phyloP scores from a whole-genome alignment of 2,329 filamentous ascomycete genomes.

The Aspergillus sclerotialis region DNA sequence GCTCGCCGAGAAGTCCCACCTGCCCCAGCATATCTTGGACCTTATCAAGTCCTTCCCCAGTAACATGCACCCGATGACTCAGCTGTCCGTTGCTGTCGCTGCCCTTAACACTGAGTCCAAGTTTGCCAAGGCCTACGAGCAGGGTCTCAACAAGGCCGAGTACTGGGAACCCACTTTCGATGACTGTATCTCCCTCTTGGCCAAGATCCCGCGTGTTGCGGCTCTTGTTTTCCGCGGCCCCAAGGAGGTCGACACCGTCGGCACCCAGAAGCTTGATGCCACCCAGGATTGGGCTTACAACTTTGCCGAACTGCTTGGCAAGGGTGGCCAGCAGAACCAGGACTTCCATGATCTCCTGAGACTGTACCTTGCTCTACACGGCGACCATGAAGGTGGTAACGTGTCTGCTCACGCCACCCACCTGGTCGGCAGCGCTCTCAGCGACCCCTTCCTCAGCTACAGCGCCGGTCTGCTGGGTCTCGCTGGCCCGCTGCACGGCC shows the following conservation, averaged over 20 bases:
- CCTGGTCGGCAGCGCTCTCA: conserved; percentile 87
- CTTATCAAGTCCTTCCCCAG: conserved; percentile 86
- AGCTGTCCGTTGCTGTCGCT: conserved; percentile 90
- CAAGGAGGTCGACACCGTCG: conserved; percentile 69
- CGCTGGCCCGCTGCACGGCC: conserved; percentile 84
- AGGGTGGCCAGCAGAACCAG: conserved; percentile 70
- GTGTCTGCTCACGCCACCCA: conserved; percentile 95
- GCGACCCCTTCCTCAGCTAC: conserved; percentile 92
- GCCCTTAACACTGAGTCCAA: conserved; percentile 92
- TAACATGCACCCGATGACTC: conserved; percentile 95
- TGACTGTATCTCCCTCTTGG: conserved; percentile 85
- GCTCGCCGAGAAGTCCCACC: conserved; percentile 74
- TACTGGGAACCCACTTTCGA: conserved; percentile 99
- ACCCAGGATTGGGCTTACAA: conserved; percentile 98
- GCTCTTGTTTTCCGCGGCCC: conserved; percentile 97
- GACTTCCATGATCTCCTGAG: conserved; percentile 82
- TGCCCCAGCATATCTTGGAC: conserved; percentile 76
- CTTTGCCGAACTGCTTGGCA: conserved; percentile 93
- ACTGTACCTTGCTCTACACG: conserved; percentile 91
- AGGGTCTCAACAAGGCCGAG: conserved; percentile 86
- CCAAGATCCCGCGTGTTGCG: conserved; percentile 92
- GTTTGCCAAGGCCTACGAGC: conserved; percentile 89
- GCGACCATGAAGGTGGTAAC: conserved; percentile 96
- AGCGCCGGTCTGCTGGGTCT: conserved; percentile 92
- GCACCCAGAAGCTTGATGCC: conserved; percentile 65